Evolutionary conservation across 2,329 filamentous ascomycete species (phyloP).

Genomic region (Penicillium griseofulvum): DNA sequence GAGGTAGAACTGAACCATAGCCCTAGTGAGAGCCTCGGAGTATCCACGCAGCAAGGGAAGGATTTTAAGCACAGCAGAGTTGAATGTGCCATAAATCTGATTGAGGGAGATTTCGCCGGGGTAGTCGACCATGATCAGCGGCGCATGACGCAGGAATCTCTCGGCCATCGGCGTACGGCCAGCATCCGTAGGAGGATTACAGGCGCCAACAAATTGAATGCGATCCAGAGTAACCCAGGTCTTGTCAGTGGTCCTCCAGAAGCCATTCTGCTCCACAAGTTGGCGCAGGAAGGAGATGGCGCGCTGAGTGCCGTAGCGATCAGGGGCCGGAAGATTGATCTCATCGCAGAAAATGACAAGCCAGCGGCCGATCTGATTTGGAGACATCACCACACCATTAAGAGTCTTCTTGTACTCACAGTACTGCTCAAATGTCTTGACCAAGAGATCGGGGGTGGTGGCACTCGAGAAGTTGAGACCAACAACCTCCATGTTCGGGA

Average conservation of each 20-base stretch:
- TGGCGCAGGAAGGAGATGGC: conserved; percentile 97
- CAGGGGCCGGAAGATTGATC: conserved; percentile 96
- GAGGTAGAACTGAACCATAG: conserved; percentile 96
- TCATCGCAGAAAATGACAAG: conserved; percentile 98
- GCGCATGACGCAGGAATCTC: conserved; percentile 91
- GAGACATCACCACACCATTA: conserved; percentile 91
- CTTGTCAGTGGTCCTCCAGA: conserved; percentile 97
- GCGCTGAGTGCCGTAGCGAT: conserved; percentile 95
- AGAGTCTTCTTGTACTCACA: conserved; percentile 99
- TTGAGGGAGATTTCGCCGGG: conserved; percentile 90
- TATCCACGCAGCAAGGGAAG: conserved; percentile 93
- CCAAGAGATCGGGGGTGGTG: conserved; percentile 92
- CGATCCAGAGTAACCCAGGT: conserved; percentile 96
- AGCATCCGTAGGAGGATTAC: conserved; percentile 95
- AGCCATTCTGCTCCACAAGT: conserved; percentile 96
- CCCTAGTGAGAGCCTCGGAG: conserved; percentile 86
- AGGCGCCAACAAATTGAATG: conserved; percentile 98
- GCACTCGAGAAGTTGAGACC: conserved; percentile 99
- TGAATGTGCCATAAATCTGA: conserved; percentile 99
- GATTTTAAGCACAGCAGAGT: conserved; percentile 92
- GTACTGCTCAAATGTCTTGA: conserved; percentile 99
- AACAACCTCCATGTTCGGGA: conserved; percentile 98
- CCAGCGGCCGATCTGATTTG: conserved; percentile 95
- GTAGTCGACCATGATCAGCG: conserved; percentile 99
- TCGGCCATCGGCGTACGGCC: conserved; percentile 92